Conservation (phyloP, 2,329 filamentous ascomycete genomes). For the Aphanoascus verrucosus region DNA sequence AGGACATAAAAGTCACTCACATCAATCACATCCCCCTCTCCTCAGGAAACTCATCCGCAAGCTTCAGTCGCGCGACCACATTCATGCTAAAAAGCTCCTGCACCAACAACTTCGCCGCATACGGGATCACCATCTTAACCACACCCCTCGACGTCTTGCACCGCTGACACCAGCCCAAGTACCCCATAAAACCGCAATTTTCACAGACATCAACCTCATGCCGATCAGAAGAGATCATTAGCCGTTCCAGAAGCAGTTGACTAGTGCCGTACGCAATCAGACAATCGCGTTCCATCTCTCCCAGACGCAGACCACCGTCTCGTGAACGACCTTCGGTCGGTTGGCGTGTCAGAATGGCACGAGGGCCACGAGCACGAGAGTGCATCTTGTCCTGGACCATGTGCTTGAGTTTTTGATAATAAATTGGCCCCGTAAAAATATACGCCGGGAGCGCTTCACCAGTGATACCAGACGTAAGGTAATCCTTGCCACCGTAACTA, state of each 20-base stretch:
- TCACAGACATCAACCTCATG: conserved; percentile 91
- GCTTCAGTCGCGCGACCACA: conserved; percentile 78
- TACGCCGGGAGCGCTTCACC: conserved; percentile 90
- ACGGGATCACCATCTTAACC: conserved; percentile 90
- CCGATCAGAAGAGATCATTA: conserved; percentile 90
- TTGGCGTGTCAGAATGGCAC: conserved; percentile 85
- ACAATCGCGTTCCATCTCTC: conserved; percentile 99
- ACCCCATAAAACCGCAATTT: conserved; percentile 87
- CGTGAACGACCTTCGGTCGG: conserved; percentile 91
- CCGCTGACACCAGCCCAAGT: conserved; percentile 86
- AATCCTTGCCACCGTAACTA: conserved; percentile 94
- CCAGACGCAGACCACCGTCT: conserved; percentile 81
- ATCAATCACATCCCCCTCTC: conserved; percentile 27
- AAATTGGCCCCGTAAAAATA: conserved; percentile 97
- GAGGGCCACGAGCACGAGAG: conserved; percentile 77
- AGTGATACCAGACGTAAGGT: conserved; percentile 87
- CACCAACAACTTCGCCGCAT: conserved; percentile 89
- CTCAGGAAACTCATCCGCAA: conserved; percentile 84
- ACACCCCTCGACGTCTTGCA: conserved; percentile 78
- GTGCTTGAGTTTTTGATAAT: conserved; percentile 99
- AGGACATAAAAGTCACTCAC: neutral
- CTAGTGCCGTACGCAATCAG: conserved; percentile 92
- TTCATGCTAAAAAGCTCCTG: conserved; percentile 99
- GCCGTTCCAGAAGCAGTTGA: conserved; percentile 78
- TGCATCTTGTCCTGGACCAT: conserved; percentile 99